phyloP scores from a whole-genome alignment of 345 rosid species.

The Eutrema heterophyllum region DNA sequence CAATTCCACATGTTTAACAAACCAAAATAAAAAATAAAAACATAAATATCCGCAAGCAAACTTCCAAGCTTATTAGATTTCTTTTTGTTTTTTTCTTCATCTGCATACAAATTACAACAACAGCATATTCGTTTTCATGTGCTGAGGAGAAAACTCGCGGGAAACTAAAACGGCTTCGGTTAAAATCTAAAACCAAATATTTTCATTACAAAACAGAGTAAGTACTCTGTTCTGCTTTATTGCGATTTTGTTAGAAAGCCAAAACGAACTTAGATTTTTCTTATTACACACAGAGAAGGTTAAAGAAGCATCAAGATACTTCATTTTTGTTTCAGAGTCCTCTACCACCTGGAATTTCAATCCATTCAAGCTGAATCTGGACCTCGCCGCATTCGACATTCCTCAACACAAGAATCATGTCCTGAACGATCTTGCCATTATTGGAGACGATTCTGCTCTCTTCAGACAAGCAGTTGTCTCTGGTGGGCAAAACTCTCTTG shows the following conservation, averaged over 20 bases:
- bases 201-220: constrained; percentile 14
- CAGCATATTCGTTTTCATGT: constrained; percentile 12
- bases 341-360: constrained; percentile 36
- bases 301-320: background rate
- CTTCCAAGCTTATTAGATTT: constrained; percentile 20
- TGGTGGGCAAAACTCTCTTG: constrained; percentile 39
- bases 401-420: constrained; percentile 45
- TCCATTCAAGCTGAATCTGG: constrained; percentile 62
- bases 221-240: constrained; percentile 14
- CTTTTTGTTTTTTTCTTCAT: background rate
- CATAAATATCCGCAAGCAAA: constrained; percentile 20
- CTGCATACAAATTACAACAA: background rate
- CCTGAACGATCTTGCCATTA: constrained; percentile 48
- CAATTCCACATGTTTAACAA: constrained; percentile 20
- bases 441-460: constrained; percentile 46
- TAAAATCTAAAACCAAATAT: background rate
- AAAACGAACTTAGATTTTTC: background rate
- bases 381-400: constrained; percentile 62
- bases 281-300: background rate
- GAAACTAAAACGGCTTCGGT: constrained; percentile 14
- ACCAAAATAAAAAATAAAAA: background rate
- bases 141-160: constrained; percentile 6
- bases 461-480: constrained; percentile 45
- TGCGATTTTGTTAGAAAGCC: background rate
- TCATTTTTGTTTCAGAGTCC: constrained; percentile 13